Conservation (phyloP, 345 rosid genomes). For the Draba incana region DNA sequence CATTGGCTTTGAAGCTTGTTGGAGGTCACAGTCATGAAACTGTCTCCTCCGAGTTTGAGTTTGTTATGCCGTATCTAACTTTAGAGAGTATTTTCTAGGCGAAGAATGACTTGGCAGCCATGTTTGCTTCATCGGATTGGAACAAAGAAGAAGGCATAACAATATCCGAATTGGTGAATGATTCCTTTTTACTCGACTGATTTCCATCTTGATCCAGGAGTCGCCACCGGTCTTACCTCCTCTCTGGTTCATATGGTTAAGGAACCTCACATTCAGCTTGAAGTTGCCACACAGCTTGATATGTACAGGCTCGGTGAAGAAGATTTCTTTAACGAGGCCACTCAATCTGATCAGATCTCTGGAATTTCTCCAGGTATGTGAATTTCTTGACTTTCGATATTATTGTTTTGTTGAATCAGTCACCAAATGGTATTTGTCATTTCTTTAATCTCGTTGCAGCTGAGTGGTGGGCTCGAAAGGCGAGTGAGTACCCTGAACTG, state of each 20-base stretch:
- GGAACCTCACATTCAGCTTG: conserved; percentile 38
- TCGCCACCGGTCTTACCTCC: conserved; percentile 49
- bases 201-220: conserved; percentile 53
- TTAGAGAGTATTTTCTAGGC: conserved; percentile 50
- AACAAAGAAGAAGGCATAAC: conserved; percentile 40
- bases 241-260: conserved; percentile 48
- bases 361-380: conserved; percentile 52
- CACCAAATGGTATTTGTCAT: background rate
- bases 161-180: conserved; percentile 44
- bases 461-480: conserved; percentile 60
- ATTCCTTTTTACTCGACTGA: conserved; percentile 54
- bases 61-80: conserved; percentile 46
- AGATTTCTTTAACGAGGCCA: conserved; percentile 53
- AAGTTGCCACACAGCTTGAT: conserved; percentile 49
- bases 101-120: conserved; percentile 47
- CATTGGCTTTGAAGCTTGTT: conserved; percentile 36
- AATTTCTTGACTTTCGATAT: background rate
- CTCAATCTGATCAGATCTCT: conserved; percentile 42
- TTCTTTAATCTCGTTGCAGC: conserved; percentile 37
- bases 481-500: conserved; percentile 53
- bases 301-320: conserved; percentile 42
- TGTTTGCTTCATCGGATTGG: conserved; percentile 55
- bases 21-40: conserved; percentile 34
- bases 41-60: conserved; percentile 49
- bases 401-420: conserved; percentile 1